Base-by-base conservation (phyloP, 1,284 basidiomycete genomes). In the Austroboletus novae-zelandiae region DNA sequence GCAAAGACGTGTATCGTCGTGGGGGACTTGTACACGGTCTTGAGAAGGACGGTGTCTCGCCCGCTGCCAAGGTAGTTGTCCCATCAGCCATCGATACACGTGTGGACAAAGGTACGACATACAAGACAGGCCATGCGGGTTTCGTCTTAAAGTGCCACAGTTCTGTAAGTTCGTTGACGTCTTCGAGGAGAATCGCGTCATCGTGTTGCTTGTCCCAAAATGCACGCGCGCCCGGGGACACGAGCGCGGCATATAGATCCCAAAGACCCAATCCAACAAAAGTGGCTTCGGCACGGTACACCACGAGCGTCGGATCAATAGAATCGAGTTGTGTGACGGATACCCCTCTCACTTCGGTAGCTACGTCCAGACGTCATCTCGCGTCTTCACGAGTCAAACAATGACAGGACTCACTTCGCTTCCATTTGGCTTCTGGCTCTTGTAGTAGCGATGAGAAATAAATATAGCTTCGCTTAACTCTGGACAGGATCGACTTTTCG, bases 381-480 rank as follows among this genome's bases (percentile, higher is more conserved):
- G 25, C n/a, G 32, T n/a, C 11, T 20, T 17, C 17, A 37, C 5
- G 2, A 2, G 17, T 5, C 13, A 18, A 31, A 49, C 4, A 17
- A 44, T 14, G 9, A 9, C 0, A 14, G 20, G 20, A 74, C 81
- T 60, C 68, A 89, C 86, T 89, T 63, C 83, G 74, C 66, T 84
- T 88, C 97, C 97, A 99, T 69, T 99, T 99, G 2, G 94, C 94
- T 67, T 98, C 95, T 1, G 97, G 97, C 65, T 99, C 97, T 70
- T 99, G 97, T 37, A 99, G 72, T 18, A 99, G 75, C 0, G 95
- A 97, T 1, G 95, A 96, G 67, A 99, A 99, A 70, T 99, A 96
- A 53, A 98, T 98, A 67, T 99, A 99, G 68, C 93, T 97, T 53
- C 96, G 80, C 62, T 88, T 83, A 29, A 98, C 89, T 52, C 94